A percentile compares a stretch with the other conserved stretches of the same genome.
These are phyloP conservation scores for Russula griseocarnosa DNA, from an alignment of 768 basidiomycete species.

Conservation along the genomic window DNA sequence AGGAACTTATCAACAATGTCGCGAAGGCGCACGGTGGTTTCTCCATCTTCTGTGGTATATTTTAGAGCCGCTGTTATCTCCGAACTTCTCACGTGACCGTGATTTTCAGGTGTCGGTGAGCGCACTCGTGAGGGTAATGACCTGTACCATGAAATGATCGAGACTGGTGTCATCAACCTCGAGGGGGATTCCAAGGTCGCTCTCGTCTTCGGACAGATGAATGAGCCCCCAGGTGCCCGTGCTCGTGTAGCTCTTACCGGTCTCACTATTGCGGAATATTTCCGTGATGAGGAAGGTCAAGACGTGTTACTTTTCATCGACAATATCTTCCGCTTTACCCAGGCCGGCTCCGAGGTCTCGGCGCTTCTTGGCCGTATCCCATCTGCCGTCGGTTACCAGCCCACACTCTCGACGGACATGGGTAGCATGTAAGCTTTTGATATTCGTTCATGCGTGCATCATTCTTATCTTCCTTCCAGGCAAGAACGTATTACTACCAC, in stretches of 20 bases:
- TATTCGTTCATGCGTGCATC: slow-evolving; percentile 18
- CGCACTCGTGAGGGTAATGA: slow-evolving; percentile 99
- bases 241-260: slow-evolving; percentile 99
- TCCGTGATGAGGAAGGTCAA: slow-evolving; percentile 99
- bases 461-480: slow-evolving; percentile 41
- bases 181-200: slow-evolving; percentile 99
- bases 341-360: slow-evolving; percentile 99
- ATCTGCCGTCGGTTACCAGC: slow-evolving; percentile 99
- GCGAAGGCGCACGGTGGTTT: slow-evolving; percentile 99
- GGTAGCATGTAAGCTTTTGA: slow-evolving; percentile 84
- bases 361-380: slow-evolving; percentile 99
- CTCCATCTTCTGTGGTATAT: slow-evolving; percentile 93
- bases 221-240: slow-evolving; percentile 99
- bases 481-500: slow-evolving; percentile 99
- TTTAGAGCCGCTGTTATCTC: not conserved
- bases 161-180: slow-evolving; percentile 99
- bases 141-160: slow-evolving; percentile 99
- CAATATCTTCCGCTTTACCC: slow-evolving; percentile 99
- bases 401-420: slow-evolving; percentile 99
- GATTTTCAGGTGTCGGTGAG: slow-evolving; percentile 86
- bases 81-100: slow-evolving; percentile 7
- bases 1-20: slow-evolving; percentile 99
- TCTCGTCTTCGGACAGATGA: slow-evolving; percentile 99
- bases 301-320: slow-evolving; percentile 99
- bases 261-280: slow-evolving; percentile 99